Evolutionary conservation across 805 yeast species (phyloP), one percentile per base, ranked within the genome.

Genomic region (Diddensiella caesifluorescens): DNA sequence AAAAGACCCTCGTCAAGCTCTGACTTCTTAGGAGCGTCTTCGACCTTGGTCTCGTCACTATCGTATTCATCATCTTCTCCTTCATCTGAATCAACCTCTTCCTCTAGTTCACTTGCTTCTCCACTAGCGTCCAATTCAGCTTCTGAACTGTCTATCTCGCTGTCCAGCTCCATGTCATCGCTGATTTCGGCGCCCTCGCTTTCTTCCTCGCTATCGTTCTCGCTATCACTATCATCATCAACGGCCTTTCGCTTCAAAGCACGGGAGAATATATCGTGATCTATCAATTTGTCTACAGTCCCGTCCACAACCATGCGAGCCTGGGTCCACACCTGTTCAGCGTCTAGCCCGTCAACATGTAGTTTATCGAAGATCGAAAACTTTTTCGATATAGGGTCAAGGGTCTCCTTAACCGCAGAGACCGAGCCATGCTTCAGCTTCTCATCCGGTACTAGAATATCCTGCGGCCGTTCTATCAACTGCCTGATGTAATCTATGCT

Each of bases 301-400:
- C 81, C 82, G 45, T 88, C 96, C 28, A 87, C 67, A 15, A 90
- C 80, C 65, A 90, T 73, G 61, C 84, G 86, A 2, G 85, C 80
- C 63, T 90, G 97, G 42, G 90, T 95, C 87, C 90, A 90, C 0
- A 92, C 88, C 59, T 90, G 97, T 29, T 82, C 74, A 19, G 95
- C 80, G 60, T 85, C 95, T 41, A 90, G 68, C 0, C 96, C 97
- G 37, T 88, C 94, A 10, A 83, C 72, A 52, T 81, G 77, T 16
- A 90, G 71, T 57, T 85, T 88, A 61, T 88, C 95, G 16, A 90
- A 68, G 4, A 83, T 82, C 1, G 92, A 75, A 42, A 66, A 64
- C 32, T 61, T 41, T 35, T 62, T 60, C 19, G 78, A 70, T 25
- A 81, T 65, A 3, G 83, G 82, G 55, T 82, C 87, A 41, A 82